Base-by-base conservation (phyloP, 345 rosid species). In the Hibiscus tridactylites region DNA sequence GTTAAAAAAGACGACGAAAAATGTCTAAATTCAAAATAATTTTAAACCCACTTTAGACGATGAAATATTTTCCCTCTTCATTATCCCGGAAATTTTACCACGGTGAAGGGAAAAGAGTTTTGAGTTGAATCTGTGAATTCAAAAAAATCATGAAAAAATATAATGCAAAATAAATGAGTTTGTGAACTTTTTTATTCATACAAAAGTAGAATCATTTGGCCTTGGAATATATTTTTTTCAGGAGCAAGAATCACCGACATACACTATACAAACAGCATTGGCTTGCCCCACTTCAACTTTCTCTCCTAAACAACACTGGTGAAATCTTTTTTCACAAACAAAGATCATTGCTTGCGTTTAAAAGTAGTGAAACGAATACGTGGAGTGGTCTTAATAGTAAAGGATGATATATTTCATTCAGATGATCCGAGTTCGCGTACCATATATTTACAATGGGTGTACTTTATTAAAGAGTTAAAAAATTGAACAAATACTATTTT, bases 291-390 rank as follows among this genome's bases (percentile, higher is more conserved):
- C 79, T 70, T 24, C 74, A 75, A 76, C 68, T 52, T 17, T 65
- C 49, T 11, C 13, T 39, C 12, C n/a, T 44, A 21, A 44, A n/a
- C 19, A 6, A 13, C 12, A n/a, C 70, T 37, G 58, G 7, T 11
- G 70, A 71, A 39, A 54, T 53, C 68, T 74, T 80, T 2, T 26
- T 26, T 75, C 74, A 56, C n/a, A 29, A 6, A 42, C 4, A 56
- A 58, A 58, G 70, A 85, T 81, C 81, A 79, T 77, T 65, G 80
- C 73, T 81, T 77, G 81, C 83, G 83, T 79, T 80, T 80, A 68
- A 78, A 82, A 75, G 61, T 61, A 15, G 78, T 6, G 80, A 76
- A 73, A 68, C 1, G 24, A 21, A 21, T 1, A 0, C 24, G 24
- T 21, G 0, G 24, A 21, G 24, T 21, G 24, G 24, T 21, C 24